A percentile compares a stretch with the other conserved stretches of the same genome.
These are phyloP conservation scores for Rhodotorula paludigena DNA, from an alignment of 768 basidiomycete genomes.

Conservation along the genomic window DNA sequence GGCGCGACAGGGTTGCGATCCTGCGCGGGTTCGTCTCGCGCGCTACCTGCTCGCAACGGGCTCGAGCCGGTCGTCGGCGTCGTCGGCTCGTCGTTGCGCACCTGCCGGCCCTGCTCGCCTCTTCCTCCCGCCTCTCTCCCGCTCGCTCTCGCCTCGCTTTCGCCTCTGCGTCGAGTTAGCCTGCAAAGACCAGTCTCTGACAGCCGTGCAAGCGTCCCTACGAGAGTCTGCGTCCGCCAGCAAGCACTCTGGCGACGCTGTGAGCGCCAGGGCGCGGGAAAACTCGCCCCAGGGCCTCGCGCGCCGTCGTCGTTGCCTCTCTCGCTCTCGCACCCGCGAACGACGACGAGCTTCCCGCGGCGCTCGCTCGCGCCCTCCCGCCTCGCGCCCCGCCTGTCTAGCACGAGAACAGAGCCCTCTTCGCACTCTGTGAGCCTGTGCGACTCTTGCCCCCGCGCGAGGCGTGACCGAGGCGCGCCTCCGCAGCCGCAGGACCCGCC, in stretches of 20 bases:
- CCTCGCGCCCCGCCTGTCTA: not conserved
- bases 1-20: too few relatives aligned
- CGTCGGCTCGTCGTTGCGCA: not conserved
- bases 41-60: not conserved
- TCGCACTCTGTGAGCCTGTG: not conserved
- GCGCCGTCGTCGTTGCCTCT: not conserved
- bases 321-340: constrained; percentile 1
- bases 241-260: not conserved
- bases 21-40: not conserved
- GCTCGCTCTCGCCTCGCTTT: not conserved
- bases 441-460: too few relatives aligned
- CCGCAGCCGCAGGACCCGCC: too few relatives aligned
- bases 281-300: not conserved
- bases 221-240: not conserved
- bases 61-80: not conserved
- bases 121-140: not conserved
- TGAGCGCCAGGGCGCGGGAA: too few relatives aligned
- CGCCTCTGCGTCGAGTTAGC: not conserved
- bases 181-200: constrained; percentile 9
- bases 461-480: too few relatives aligned
- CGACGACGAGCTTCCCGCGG: constrained; percentile 15
- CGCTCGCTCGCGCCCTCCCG: constrained; percentile 3
- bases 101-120: not conserved
- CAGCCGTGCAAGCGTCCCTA: not conserved
- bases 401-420: not conserved